Evolutionary conservation across 2,329 filamentous ascomycete species (phyloP), one percentile per base, ranked within the genome.

Genomic region (Paracamarosporium sp.): DNA sequence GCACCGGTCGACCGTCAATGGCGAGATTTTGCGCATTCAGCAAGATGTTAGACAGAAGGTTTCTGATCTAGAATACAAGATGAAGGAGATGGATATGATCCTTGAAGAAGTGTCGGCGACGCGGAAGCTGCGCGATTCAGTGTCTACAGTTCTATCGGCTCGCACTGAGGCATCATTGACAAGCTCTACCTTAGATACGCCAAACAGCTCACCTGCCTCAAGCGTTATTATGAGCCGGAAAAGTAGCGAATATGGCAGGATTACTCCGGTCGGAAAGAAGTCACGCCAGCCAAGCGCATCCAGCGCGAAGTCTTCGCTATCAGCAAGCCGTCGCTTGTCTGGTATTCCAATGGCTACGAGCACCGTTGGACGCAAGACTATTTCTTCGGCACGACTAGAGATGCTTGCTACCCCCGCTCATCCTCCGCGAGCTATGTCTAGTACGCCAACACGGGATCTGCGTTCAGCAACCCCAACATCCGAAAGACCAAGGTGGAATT

Each of bases 1-100:
- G 72, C 93, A 98, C 71, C 88, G 95, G n/a, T 82, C 97, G 48
- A 98, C 95, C 0, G 92, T 98, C 54, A 98, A 99, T 71, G 95
- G 95, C 43, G 95, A 98, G 77, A 95, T 98, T 61, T 78, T 98
- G 27, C 87, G 93, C 43, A 82, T 98, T 30, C 90, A 97, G 69
- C 86, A 88, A 6, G 93, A 98, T 68, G 90, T 97, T 80, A 89
- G 92, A 69, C 83, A 87, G n/a, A 89, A 90, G 67, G 96, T 93
- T 86, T 86, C 89, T 63, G 85, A 86, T 4, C 80, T 97, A 50
- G 92, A 93, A 70, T 83, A 85, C 13, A 87, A 91, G 61, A 94
- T 95, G 80, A 85, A 82, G 57, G 90, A 93, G 5, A 88, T 95
- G 80, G 92, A 97, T 73, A 72, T 83, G 6, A 80, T 86, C 15